Percentiles rank a stretch among this genome's conserved stretches.
These are phyloP conservation scores for Penicillium maclennaniae DNA, from an alignment of 495 filamentous ascomycete genomes.

Conservation along the genomic window DNA sequence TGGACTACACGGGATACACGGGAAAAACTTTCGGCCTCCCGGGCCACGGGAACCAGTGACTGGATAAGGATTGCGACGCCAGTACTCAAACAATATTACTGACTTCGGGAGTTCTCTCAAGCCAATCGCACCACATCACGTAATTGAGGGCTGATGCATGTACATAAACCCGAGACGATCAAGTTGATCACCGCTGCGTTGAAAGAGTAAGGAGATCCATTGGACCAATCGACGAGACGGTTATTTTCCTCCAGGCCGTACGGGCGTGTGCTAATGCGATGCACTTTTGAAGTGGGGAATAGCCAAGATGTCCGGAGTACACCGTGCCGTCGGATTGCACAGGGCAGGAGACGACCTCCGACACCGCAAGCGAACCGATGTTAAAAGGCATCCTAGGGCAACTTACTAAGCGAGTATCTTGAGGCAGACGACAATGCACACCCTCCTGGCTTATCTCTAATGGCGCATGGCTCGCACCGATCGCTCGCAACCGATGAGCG, in stretches of 20 bases:
- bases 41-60: too few species aligned
- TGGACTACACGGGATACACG: too few species aligned
- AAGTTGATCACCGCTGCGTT: too few species aligned
- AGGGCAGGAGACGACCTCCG: background rate
- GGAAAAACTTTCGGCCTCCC: too few species aligned
- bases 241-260: background rate
- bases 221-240: background rate
- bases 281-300: background rate
- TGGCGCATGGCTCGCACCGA: background rate
- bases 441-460: background rate
- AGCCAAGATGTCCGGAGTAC: background rate
- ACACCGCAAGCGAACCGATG: background rate
- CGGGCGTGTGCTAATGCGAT: background rate
- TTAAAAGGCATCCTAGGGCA: too few species aligned
- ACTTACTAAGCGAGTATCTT: background rate
- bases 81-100: too few species aligned
- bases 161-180: too few species aligned
- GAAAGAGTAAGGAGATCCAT: background rate
- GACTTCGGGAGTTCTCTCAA: too few species aligned
- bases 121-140: too few species aligned
- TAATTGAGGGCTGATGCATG: too few species aligned
- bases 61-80: too few species aligned
- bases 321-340: background rate
- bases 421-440: background rate
- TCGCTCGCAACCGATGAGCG: constrained; percentile 12